Percentiles rank a stretch among this genome's conserved stretches.
These are phyloP conservation scores for Boletus sp. DNA, from an alignment of 768 basidiomycete species.

Conservation along the genomic window DNA sequence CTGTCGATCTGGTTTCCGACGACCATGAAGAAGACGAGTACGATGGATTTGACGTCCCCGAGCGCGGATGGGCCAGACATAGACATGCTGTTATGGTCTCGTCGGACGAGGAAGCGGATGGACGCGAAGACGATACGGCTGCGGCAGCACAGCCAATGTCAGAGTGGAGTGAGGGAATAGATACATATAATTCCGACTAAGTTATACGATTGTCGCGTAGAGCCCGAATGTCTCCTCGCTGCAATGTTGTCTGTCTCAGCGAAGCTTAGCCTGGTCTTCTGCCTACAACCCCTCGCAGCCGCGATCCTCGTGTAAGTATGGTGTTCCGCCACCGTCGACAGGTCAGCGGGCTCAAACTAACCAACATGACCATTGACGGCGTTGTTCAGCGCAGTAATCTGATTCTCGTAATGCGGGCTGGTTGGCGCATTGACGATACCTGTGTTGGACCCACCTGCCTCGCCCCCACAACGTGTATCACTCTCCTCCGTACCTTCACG, in stretches of 20 bases:
- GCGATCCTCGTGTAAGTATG: too few relatives aligned
- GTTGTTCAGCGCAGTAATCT: not conserved
- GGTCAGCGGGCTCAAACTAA: not conserved
- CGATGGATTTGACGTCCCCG: not conserved
- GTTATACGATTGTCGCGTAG: not conserved
- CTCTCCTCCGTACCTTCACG: constrained; percentile 18
- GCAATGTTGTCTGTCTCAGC: not conserved
- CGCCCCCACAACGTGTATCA: constrained; percentile 27
- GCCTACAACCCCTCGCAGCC: too few relatives aligned
- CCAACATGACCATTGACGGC: not conserved
- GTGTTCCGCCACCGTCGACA: not conserved
- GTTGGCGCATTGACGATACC: constrained; percentile 1
- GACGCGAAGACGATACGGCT: not conserved
- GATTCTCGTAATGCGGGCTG: constrained; percentile 5
- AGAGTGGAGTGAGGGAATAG: constrained; percentile 5
- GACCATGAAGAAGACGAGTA: constrained; percentile 9
- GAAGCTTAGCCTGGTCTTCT: too few relatives aligned
- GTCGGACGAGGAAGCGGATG: constrained; percentile 21
- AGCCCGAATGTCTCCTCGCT: not conserved
- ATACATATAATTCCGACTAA: not conserved
- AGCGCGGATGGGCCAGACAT: not conserved
- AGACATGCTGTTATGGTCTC: not conserved
- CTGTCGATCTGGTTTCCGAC: constrained; percentile 11
- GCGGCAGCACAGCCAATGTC: not conserved
- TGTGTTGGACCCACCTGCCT: constrained; percentile 17